Percentiles rank a stretch among this genome's conserved stretches.
Evolutionary conservation across 805 yeast species (phyloP).

Genomic region (Starmerella etchellsii): DNA sequence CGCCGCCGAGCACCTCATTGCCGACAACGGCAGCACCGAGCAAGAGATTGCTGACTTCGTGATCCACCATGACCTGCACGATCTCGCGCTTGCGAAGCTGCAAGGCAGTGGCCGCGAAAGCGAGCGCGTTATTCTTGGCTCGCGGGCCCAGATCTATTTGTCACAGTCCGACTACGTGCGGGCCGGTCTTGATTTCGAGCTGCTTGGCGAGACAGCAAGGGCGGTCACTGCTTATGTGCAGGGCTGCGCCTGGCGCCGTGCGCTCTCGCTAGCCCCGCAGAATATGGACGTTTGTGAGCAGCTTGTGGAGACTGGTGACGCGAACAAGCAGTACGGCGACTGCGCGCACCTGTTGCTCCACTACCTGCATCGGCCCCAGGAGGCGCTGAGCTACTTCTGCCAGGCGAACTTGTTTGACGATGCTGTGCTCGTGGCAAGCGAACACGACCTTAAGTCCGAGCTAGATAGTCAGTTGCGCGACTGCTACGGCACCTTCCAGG

Average conservation of each 20-base stretch:
- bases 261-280: slow-evolving; percentile 43
- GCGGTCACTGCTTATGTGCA: slow-evolving; percentile 60
- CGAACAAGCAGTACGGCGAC: slow-evolving; percentile 49
- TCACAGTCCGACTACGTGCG: slow-evolving; percentile 49
- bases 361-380: slow-evolving; percentile 47
- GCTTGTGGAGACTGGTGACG: slow-evolving; percentile 47
- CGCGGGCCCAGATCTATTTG: slow-evolving; percentile 52
- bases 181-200: slow-evolving; percentile 70
- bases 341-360: slow-evolving; percentile 66
- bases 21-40: slow-evolving; percentile 15
- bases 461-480: slow-evolving; percentile 63
- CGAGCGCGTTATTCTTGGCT: slow-evolving; percentile 32
- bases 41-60: slow-evolving; percentile 57
- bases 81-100: slow-evolving; percentile 41
- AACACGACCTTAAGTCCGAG: slow-evolving; percentile 29
- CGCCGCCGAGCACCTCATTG: slow-evolving; percentile 53
- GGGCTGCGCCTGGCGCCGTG: slow-evolving; percentile 77
- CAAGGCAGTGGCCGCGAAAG: not conserved
- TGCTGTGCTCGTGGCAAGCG: slow-evolving; percentile 53
- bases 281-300: slow-evolving; percentile 40
- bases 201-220: slow-evolving; percentile 39
- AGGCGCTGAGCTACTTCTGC: slow-evolving; percentile 56
- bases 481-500: slow-evolving; percentile 78
- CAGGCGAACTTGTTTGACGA: slow-evolving; percentile 61
- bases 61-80: slow-evolving; percentile 54